These are phyloP conservation scores for Wickerhamiella lipophila DNA, from an alignment of 805 yeast species.

Conservation along the genomic window DNA sequence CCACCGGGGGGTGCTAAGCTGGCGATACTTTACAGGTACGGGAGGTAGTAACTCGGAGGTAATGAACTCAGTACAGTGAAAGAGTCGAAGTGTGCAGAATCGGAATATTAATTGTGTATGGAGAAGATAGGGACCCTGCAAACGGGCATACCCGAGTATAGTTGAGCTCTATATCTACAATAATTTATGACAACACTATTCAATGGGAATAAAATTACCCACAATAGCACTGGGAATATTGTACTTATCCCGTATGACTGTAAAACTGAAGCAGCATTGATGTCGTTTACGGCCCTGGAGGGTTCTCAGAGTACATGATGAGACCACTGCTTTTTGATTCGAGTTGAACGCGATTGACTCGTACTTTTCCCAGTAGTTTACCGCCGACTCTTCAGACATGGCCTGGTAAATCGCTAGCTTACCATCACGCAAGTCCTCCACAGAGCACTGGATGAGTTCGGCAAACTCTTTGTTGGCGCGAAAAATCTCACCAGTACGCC, in stretches of 20 bases:
- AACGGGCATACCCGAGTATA: too few relatives aligned
- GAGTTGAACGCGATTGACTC: slow-evolving; percentile 94
- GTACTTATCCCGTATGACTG: slow-evolving; percentile 82
- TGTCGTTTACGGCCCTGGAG: slow-evolving; percentile 68
- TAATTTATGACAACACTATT: not conserved
- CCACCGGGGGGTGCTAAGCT: too few relatives aligned
- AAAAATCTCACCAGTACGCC: slow-evolving; percentile 92
- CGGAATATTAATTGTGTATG: too few relatives aligned
- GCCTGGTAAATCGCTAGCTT: slow-evolving; percentile 82
- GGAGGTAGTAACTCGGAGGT: too few relatives aligned
- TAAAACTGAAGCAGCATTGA: slow-evolving; percentile 87
- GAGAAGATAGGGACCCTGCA: too few relatives aligned
- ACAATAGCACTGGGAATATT: slow-evolving; percentile 93
- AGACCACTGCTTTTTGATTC: slow-evolving; percentile 86
- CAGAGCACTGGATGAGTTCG: slow-evolving; percentile 72
- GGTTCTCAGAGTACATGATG: slow-evolving; percentile 77
- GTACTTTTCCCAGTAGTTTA: slow-evolving; percentile 93
- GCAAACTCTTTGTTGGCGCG: slow-evolving; percentile 96
- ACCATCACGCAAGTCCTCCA: slow-evolving; percentile 87
- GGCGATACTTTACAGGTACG: too few relatives aligned
- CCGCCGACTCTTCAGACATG: slow-evolving; percentile 93
- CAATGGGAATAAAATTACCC: slow-evolving; percentile 75
- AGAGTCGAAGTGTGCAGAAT: too few relatives aligned
- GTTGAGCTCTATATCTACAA: too few relatives aligned
- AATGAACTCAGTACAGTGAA: too few relatives aligned